Evolutionary conservation across 768 basidiomycete species (phyloP).

Genomic region (Rhodocollybia butyracea): DNA sequence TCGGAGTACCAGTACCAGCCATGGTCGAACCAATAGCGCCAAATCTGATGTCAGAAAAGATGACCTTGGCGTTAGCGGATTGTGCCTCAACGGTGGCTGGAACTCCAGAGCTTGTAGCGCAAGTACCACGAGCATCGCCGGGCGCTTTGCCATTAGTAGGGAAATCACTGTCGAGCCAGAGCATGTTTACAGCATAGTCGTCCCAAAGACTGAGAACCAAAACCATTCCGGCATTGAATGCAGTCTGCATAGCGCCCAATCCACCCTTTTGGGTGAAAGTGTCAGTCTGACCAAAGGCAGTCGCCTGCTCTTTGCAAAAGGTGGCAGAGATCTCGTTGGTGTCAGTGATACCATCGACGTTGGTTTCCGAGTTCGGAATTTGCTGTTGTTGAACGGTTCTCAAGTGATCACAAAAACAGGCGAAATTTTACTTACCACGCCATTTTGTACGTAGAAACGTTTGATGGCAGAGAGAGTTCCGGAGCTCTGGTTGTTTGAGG

Average conservation of each 20-base stretch:
- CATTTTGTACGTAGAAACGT: conserved; percentile 42
- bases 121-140: conserved; percentile 48
- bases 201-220: conserved; percentile 44
- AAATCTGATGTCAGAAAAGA: conserved; percentile 53
- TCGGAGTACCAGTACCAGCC: not conserved
- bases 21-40: conserved; percentile 47
- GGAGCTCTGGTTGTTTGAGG: conserved; percentile 32
- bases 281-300: conserved; percentile 41
- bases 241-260: conserved; percentile 14
- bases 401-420: too few relatives aligned
- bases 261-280: conserved; percentile 31
- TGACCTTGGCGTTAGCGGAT: conserved; percentile 38
- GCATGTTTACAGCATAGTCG: conserved; percentile 51
- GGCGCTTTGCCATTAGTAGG: conserved; percentile 30
- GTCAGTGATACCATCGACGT: conserved; percentile 26
- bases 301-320: conserved; percentile 40
- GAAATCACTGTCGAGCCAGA: conserved; percentile 55
- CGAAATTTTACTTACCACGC: too few relatives aligned
- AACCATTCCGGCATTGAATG: conserved; percentile 28
- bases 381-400: too few relatives aligned
- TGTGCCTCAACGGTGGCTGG: conserved; percentile 41
- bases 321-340: conserved; percentile 34
- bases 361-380: conserved; percentile 30
- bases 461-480: conserved; percentile 41
- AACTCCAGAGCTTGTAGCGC: conserved; percentile 43